Conservation (phyloP, 2,329 filamentous ascomycete species). For the Colletotrichum sublineola region DNA sequence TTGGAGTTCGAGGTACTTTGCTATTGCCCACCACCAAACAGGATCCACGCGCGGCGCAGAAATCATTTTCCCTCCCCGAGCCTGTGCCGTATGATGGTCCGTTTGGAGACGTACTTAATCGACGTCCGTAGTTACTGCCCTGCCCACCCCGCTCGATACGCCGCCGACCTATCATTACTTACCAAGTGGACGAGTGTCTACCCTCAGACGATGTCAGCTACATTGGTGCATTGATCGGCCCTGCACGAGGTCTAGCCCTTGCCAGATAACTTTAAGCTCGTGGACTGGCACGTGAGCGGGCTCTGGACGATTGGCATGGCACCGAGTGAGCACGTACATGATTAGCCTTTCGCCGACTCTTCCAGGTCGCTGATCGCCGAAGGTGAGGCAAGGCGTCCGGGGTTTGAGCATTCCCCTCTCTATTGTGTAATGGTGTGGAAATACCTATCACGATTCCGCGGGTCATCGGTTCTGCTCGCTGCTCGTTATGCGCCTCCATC, state of each 20-base stretch:
- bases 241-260: background rate
- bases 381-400: no score
- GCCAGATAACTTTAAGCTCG: background rate
- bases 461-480: background rate
- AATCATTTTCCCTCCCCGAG: background rate
- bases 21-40: background rate
- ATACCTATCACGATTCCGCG: background rate
- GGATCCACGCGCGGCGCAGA: background rate
- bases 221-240: background rate
- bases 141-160: slow-evolving; percentile 11
- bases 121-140: slow-evolving; percentile 2
- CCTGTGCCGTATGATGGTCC: slow-evolving; percentile 6
- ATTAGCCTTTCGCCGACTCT: background rate
- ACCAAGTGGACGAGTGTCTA: background rate
- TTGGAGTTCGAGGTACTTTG: background rate
- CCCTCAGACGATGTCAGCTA: background rate
- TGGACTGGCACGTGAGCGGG: background rate
- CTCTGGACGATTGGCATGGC: background rate
- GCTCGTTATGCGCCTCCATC: background rate
- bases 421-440: background rate
- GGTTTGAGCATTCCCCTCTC: background rate
- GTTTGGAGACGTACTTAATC: slow-evolving; percentile 21
- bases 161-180: background rate
- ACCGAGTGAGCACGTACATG: no score
- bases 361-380: no score